Percentiles rank a stretch among this genome's conserved stretches.
These are phyloP conservation scores for Xylaria palmicola DNA, from an alignment of 495 filamentous ascomycete species.

Conservation along the genomic window DNA sequence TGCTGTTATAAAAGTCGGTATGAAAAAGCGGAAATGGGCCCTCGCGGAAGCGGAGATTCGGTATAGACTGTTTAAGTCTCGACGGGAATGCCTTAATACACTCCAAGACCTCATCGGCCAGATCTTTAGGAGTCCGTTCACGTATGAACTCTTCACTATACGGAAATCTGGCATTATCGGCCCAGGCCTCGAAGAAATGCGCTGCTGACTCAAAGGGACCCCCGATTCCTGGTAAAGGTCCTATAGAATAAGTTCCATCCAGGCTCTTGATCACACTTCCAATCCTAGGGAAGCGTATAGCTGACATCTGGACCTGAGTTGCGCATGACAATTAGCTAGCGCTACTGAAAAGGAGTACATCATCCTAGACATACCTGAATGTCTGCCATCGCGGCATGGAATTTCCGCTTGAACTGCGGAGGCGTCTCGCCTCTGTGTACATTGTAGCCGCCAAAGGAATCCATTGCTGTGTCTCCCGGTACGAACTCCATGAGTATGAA, in stretches of 20 bases:
- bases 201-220: conserved; percentile 26
- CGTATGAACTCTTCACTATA: conserved; percentile 6
- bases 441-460: conserved; percentile 12
- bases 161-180: conserved; percentile 14
- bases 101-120: conserved; percentile 13
- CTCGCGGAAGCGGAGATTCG: no score
- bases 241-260: conserved; percentile 19
- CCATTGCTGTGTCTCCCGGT: conserved; percentile 21
- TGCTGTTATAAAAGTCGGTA: conserved; percentile 35
- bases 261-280: conserved; percentile 6
- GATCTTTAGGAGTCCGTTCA: conserved; percentile 3
- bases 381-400: conserved; percentile 16
- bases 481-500: conserved; percentile 27
- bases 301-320: conserved; percentile 19
- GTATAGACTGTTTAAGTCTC: conserved; percentile 11
- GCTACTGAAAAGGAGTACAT: not conserved
- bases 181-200: conserved; percentile 23
- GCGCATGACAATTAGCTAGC: not conserved
- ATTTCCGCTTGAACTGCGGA: not conserved
- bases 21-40: conserved; percentile 31
- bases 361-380: conserved; percentile 1
- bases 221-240: conserved; percentile 24
- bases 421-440: conserved; percentile 16
- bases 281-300: conserved; percentile 20
- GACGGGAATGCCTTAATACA: conserved; percentile 19